A percentile compares a stretch with the other conserved stretches of the same genome.
phyloP scores from a whole-genome alignment of 768 basidiomycete species.

The Leccinum truebloodii region DNA sequence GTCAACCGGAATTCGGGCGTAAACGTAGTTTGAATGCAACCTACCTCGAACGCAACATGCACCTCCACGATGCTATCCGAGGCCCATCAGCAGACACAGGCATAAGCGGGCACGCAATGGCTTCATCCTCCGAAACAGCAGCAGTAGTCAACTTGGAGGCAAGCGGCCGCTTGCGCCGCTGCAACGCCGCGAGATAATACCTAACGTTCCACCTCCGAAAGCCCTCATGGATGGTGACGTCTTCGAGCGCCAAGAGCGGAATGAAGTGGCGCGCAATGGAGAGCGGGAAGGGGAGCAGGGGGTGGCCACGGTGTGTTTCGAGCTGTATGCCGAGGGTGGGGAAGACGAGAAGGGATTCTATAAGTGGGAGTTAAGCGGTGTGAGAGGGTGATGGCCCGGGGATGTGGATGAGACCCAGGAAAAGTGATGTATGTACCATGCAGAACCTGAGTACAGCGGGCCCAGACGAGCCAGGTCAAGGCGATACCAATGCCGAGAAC shows the following conservation, averaged over 20 bases:
- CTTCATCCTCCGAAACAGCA: background rate
- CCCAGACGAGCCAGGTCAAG: background rate
- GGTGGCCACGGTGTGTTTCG: conserved; percentile 66
- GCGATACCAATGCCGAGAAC: conserved; percentile 1
- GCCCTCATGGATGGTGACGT: conserved; percentile 75
- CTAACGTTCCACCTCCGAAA: conserved; percentile 69
- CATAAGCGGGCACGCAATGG: background rate
- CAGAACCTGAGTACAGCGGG: background rate
- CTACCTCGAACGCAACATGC: conserved; percentile 63
- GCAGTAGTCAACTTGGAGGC: background rate
- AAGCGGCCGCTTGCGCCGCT: conserved; percentile 4
- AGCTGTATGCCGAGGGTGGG: conserved; percentile 73
- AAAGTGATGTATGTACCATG: background rate
- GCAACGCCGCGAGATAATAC: conserved; percentile 56
- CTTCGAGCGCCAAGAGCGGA: conserved; percentile 51
- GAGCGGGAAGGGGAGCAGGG: conserved; percentile 31
- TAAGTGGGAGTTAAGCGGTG: background rate
- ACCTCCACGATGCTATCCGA: conserved; percentile 33
- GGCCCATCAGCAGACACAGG: background rate
- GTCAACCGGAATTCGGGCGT: background rate
- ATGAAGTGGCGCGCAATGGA: conserved; percentile 54
- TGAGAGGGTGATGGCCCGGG: too few species aligned
- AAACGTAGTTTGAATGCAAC: background rate
- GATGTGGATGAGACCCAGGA: too few species aligned
- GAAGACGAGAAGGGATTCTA: conserved; percentile 72